A percentile compares a stretch with the other conserved stretches of the same genome.
Evolutionary conservation across 2,329 filamentous ascomycete genomes (phyloP).

Genomic region (Xylariomycetidae sp.): DNA sequence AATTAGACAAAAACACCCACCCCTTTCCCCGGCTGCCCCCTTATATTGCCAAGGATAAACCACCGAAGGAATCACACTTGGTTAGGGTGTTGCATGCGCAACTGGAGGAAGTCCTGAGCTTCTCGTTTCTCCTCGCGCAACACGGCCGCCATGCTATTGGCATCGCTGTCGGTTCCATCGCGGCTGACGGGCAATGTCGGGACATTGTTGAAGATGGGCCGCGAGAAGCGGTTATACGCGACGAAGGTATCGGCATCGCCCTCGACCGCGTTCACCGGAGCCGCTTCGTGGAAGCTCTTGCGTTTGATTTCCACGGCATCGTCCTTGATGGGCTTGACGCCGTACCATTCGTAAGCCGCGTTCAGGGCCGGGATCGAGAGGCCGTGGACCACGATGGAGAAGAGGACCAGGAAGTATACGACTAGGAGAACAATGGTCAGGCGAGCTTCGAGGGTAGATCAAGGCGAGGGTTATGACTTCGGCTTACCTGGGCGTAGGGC

Average conservation of each 20-base stretch:
- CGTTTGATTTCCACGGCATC: conserved; percentile 36
- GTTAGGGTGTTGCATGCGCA: no score
- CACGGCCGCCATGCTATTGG: no score
- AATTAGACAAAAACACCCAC: no score
- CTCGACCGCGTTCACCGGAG: conserved; percentile 36
- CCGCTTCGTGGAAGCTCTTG: conserved; percentile 29
- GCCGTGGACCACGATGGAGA: conserved; percentile 42
- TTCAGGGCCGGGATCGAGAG: conserved; percentile 42
- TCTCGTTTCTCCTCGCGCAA: no score
- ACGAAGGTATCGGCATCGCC: conserved; percentile 35
- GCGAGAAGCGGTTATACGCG: conserved; percentile 45
- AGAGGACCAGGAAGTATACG: conserved; percentile 37
- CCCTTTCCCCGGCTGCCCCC: no score
- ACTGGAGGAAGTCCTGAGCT: no score
- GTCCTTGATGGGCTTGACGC: conserved; percentile 38
- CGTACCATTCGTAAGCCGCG: conserved; percentile 32
- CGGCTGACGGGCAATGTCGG: no score
- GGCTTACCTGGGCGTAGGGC: conserved; percentile 27
- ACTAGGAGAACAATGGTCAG: conserved; percentile 14
- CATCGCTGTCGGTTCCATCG: no score
- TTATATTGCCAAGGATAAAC: no score
- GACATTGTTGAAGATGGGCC: conserved; percentile 27
- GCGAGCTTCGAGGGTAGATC: not conserved
- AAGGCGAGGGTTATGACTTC: no score
- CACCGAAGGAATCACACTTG: no score